These are phyloP conservation scores for Taphrina flavorubra DNA, from an alignment of 1,139 yeast genomes.

Conservation along the genomic window DNA sequence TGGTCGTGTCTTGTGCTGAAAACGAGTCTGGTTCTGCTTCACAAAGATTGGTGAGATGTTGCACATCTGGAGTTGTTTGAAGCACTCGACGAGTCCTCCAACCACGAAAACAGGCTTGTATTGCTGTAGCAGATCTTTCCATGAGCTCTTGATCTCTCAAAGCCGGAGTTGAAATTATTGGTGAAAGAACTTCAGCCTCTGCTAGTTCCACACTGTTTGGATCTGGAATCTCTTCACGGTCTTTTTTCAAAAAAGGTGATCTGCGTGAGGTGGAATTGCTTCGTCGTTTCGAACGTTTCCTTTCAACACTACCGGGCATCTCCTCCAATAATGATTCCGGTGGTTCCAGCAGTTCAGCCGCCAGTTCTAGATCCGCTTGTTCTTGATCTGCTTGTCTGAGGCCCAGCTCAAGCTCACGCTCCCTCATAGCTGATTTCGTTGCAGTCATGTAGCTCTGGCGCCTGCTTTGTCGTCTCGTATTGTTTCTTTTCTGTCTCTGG, in stretches of 20 bases:
- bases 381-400: conserved; percentile 27
- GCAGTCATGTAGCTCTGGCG: conserved; percentile 42
- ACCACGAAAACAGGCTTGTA: conserved; percentile 34
- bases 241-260: conserved; percentile 17
- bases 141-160: neutral
- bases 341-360: conserved; percentile 15
- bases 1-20: neutral
- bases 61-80: neutral
- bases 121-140: conserved; percentile 12
- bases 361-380: conserved; percentile 27
- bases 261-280: conserved; percentile 18
- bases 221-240: neutral
- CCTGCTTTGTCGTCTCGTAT: conserved; percentile 33
- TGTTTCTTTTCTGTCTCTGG: conserved; percentile 21
- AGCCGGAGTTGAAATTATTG: neutral
- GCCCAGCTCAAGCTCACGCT: conserved; percentile 32
- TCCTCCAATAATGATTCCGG: conserved; percentile 35
- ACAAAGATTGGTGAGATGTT: neutral
- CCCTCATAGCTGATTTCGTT: conserved; percentile 37
- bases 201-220: neutral
- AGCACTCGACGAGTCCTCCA: conserved; percentile 27
- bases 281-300: conserved; percentile 31
- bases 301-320: conserved; percentile 43
- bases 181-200: conserved; percentile 15
- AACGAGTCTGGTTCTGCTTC: neutral